A percentile compares a stretch with the other conserved stretches of the same genome.
These are phyloP conservation scores for Fusarium sp. DNA, from an alignment of 2,329 filamentous ascomycete species.

Conservation along the genomic window DNA sequence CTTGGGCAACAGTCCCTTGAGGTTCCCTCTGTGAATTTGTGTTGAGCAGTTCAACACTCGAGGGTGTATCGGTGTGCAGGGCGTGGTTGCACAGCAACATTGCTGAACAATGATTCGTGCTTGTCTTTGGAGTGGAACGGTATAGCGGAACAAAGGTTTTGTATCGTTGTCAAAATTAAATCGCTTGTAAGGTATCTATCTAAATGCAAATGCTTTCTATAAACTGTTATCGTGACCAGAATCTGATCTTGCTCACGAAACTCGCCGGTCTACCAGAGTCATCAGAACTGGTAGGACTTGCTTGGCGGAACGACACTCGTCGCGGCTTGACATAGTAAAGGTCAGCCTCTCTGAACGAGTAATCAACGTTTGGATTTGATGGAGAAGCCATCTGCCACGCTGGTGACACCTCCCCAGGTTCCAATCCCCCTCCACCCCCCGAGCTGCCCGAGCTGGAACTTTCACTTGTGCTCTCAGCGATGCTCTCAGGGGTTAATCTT, in stretches of 20 bases:
- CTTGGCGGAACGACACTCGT: constrained; percentile 30
- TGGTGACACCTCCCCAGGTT: not conserved
- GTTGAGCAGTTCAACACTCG: not conserved
- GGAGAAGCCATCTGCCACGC: constrained; percentile 25
- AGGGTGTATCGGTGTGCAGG: not conserved
- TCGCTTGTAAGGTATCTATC: not conserved
- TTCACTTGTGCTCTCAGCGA: not conserved
- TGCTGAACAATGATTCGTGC: not conserved
- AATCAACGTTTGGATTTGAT: constrained; percentile 45
- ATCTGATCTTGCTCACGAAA: constrained; percentile 16
- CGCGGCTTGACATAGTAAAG: constrained; percentile 47
- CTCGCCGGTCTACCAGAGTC: not conserved
- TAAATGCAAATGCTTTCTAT: not conserved
- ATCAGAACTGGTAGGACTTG: not conserved
- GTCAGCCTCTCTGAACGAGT: constrained; percentile 52
- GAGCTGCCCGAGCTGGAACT: constrained; percentile 6
- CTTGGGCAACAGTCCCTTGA: not conserved
- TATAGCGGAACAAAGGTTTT: not conserved
- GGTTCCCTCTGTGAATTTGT: not conserved
- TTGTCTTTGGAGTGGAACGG: not conserved
- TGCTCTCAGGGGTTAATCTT: not conserved
- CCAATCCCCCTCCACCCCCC: not conserved
- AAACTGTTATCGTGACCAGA: constrained; percentile 20
- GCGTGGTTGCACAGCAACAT: not conserved
- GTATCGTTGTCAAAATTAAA: not conserved